Conservation (phyloP, 768 basidiomycete species). For the Panellus pusillus region DNA sequence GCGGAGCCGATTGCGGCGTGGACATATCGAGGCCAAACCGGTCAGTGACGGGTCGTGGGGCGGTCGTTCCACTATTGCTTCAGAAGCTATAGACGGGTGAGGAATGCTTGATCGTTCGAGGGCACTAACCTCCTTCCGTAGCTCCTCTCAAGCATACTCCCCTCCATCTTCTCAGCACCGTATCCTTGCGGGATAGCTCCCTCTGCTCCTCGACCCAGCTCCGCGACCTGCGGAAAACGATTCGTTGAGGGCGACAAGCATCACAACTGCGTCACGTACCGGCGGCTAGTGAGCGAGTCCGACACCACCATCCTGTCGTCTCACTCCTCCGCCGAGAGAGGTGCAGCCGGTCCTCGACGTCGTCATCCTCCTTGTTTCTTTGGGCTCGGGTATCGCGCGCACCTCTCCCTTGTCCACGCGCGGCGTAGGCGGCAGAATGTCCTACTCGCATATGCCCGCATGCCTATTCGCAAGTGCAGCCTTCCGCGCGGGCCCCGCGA, state of each 20-base stretch:
- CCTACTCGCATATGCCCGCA: constrained; percentile 31
- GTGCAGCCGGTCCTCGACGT: constrained; percentile 38
- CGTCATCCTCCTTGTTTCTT: constrained; percentile 55
- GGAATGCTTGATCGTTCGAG: not conserved
- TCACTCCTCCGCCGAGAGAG: constrained; percentile 35
- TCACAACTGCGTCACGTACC: constrained; percentile 39
- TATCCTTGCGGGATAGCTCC: constrained; percentile 92
- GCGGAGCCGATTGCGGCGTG: constrained; percentile 22
- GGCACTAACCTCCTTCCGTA: constrained; percentile 69
- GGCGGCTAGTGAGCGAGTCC: constrained; percentile 45
- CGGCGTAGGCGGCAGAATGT: constrained; percentile 50
- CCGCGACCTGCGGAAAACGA: constrained; percentile 50
- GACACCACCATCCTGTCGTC: constrained; percentile 16
- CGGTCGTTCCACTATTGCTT: constrained; percentile 84
- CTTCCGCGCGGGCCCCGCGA: constrained; percentile 1
- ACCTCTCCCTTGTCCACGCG: constrained; percentile 79
- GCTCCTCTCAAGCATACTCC: constrained; percentile 85
- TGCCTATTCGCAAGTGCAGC: constrained; percentile 4
- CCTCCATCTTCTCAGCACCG: constrained; percentile 88
- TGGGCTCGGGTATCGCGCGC: constrained; percentile 65
- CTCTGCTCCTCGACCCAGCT: constrained; percentile 93
- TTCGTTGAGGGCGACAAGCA: not conserved
- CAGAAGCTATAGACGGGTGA: constrained; percentile 57
- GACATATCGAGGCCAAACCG: constrained; percentile 50
- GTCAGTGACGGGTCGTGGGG: constrained; percentile 73